Evolutionary conservation across 2,329 filamentous ascomycete genomes (phyloP).

Genomic region (Sphaerulina populicola): DNA sequence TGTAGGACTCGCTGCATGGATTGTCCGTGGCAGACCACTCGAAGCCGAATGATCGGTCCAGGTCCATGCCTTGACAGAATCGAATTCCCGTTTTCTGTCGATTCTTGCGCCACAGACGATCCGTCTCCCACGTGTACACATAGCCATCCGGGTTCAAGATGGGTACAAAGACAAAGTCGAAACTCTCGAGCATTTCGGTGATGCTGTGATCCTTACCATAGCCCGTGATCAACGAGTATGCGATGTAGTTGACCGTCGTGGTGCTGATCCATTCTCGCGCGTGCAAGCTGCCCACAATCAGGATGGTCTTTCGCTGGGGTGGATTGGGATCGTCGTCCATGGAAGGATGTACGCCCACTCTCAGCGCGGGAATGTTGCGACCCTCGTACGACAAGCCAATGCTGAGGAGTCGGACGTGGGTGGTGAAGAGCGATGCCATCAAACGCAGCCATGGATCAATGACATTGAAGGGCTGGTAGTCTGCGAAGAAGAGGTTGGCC

Average conservation of each 20-base stretch:
- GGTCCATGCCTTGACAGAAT: conserved; percentile 79
- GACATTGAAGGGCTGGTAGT: conserved; percentile 82
- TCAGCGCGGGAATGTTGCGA: conserved; percentile 72
- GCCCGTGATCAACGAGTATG: conserved; percentile 76
- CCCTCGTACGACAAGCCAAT: conserved; percentile 85
- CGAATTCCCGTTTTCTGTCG: conserved; percentile 71
- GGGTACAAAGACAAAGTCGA: conserved; percentile 82
- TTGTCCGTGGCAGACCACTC: conserved; percentile 72
- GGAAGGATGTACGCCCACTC: conserved; percentile 57
- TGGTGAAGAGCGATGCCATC: conserved; percentile 80
- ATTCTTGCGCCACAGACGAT: conserved; percentile 93
- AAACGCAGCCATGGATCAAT: conserved; percentile 88
- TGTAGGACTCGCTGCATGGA: conserved; percentile 85
- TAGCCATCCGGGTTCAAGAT: conserved; percentile 91
- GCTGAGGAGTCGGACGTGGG: conserved; percentile 62
- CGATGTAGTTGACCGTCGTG: conserved; percentile 81
- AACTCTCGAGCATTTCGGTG: conserved; percentile 69
- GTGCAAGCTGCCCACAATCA: conserved; percentile 80
- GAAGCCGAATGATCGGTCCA: conserved; percentile 79
- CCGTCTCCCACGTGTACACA: conserved; percentile 83
- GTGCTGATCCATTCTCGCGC: conserved; percentile 95
- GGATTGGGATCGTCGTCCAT: conserved; percentile 41
- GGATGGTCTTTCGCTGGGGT: conserved; percentile 60
- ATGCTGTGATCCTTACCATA: conserved; percentile 65
- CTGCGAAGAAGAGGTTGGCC: conserved; percentile 72